These are phyloP conservation scores for Spencermartinsiella ligniputridi DNA, from an alignment of 1,139 yeast species.

Conservation along the genomic window DNA sequence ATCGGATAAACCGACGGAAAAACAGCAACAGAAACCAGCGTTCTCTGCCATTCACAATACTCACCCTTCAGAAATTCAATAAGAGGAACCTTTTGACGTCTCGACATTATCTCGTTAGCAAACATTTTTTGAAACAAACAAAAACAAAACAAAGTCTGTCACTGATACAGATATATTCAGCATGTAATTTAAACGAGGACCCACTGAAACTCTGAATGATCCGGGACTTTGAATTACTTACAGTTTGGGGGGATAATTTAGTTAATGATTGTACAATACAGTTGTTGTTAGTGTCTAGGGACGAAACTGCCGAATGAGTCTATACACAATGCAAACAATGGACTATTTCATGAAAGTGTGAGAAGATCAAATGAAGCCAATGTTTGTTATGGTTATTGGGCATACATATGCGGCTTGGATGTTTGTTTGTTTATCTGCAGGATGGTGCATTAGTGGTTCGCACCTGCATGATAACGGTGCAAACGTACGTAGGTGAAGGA, in stretches of 20 bases:
- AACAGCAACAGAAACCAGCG: too few species aligned
- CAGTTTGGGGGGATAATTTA: neutral
- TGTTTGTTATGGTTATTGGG: neutral
- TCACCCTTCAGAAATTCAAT: slow-evolving; percentile 38
- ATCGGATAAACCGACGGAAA: too few species aligned
- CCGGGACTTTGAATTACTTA: neutral
- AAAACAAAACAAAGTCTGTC: neutral
- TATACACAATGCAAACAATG: too few species aligned
- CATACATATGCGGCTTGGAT: neutral
- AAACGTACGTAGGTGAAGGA: too few species aligned
- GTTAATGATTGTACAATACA: too few species aligned
- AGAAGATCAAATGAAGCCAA: neutral
- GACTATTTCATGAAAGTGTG: too few species aligned
- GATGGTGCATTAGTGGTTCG: too few species aligned
- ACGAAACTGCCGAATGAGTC: too few species aligned
- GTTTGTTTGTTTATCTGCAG: slow-evolving; percentile 1
- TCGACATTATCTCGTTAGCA: slow-evolving; percentile 2
- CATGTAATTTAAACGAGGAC: neutral
- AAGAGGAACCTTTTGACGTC: slow-evolving; percentile 28
- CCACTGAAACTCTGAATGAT: slow-evolving; percentile 1
- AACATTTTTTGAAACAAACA: neutral
- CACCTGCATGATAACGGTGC: too few species aligned
- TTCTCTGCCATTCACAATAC: slow-evolving; percentile 3
- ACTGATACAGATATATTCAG: too few species aligned
- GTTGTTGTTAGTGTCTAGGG: neutral